Percentiles rank a stretch among this genome's conserved stretches.
phyloP scores from a whole-genome alignment of 2,329 filamentous ascomycete species.

The Nannizzia gypsea region DNA sequence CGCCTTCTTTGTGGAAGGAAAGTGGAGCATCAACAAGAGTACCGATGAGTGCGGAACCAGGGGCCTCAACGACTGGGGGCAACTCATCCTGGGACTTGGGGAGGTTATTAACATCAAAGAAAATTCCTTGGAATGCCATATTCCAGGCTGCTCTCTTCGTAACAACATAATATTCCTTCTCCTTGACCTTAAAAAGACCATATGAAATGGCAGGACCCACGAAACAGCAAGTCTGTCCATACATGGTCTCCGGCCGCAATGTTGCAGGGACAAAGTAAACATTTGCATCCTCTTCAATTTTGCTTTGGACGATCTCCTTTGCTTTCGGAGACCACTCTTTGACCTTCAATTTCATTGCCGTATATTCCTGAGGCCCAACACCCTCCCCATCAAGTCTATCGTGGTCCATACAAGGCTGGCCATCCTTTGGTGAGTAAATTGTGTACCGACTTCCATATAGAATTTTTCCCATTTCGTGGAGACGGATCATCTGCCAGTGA shows the following conservation, averaged over 20 bases:
- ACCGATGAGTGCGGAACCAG: slow-evolving; percentile 71
- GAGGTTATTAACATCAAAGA: slow-evolving; percentile 44
- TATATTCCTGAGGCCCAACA: slow-evolving; percentile 81
- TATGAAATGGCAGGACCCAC: slow-evolving; percentile 76
- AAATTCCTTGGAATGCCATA: slow-evolving; percentile 89
- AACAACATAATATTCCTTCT: slow-evolving; percentile 71
- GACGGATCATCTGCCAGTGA: slow-evolving; percentile 90
- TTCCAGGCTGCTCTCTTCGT: slow-evolving; percentile 78
- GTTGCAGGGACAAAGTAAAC: slow-evolving; percentile 89
- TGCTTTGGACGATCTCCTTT: slow-evolving; percentile 58
- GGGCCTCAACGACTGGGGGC: slow-evolving; percentile 61
- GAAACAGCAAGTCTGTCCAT: slow-evolving; percentile 92
- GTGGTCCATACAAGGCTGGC: slow-evolving; percentile 79
- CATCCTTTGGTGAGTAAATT: slow-evolving; percentile 82
- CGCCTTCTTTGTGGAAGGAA: slow-evolving; percentile 68
- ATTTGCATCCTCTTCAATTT: slow-evolving; percentile 64
- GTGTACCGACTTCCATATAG: slow-evolving; percentile 90
- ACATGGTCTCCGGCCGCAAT: slow-evolving; percentile 94
- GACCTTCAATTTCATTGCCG: slow-evolving; percentile 79
- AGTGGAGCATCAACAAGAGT: slow-evolving; percentile 73
- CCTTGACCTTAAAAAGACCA: slow-evolving; percentile 68
- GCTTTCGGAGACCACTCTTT: slow-evolving; percentile 77
- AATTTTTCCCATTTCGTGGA: slow-evolving; percentile 83
- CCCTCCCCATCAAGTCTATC: slow-evolving; percentile 72
- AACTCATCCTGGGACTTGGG: slow-evolving; percentile 55